These are phyloP conservation scores for Saccharomycopsis sp. DNA, from an alignment of 805 yeast genomes.

Conservation along the genomic window DNA sequence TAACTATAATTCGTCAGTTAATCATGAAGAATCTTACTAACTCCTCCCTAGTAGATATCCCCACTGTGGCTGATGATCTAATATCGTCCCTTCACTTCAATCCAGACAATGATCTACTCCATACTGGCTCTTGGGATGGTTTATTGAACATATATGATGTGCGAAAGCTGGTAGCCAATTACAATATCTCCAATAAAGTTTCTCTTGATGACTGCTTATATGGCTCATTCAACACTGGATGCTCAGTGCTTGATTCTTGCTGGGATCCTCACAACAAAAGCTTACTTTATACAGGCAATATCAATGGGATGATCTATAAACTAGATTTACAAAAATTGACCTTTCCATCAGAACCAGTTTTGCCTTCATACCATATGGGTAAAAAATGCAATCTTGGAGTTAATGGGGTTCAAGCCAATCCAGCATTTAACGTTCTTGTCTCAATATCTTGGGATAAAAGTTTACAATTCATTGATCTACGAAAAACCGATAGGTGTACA, in stretches of 20 bases:
- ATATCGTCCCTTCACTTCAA: constrained; percentile 13
- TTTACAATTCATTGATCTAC: constrained; percentile 7
- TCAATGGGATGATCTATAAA: constrained; percentile 13
- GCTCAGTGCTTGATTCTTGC: constrained; percentile 15
- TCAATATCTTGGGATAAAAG: constrained; percentile 15
- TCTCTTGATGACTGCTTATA: background rate
- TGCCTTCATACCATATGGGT: constrained; percentile 4
- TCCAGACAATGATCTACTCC: background rate
- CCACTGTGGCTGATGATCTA: constrained; percentile 5
- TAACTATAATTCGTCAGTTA: no score
- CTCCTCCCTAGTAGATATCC: constrained; percentile 11
- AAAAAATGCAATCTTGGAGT: constrained; percentile 4
- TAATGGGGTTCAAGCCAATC: constrained; percentile 2
- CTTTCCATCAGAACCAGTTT: background rate
- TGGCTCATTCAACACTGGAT: constrained; percentile 2
- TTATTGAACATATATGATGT: constrained; percentile 5
- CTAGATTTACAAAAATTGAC: background rate
- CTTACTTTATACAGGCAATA: constrained; percentile 12
- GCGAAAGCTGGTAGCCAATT: background rate
- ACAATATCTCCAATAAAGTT: background rate
- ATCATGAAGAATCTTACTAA: no score
- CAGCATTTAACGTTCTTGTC: constrained; percentile 1
- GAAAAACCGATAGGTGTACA: background rate
- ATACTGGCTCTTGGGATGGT: constrained; percentile 14
- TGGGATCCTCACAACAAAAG: constrained; percentile 3